phyloP scores from a whole-genome alignment of 2,329 filamentous ascomycete species.

The Fusarium succisae region DNA sequence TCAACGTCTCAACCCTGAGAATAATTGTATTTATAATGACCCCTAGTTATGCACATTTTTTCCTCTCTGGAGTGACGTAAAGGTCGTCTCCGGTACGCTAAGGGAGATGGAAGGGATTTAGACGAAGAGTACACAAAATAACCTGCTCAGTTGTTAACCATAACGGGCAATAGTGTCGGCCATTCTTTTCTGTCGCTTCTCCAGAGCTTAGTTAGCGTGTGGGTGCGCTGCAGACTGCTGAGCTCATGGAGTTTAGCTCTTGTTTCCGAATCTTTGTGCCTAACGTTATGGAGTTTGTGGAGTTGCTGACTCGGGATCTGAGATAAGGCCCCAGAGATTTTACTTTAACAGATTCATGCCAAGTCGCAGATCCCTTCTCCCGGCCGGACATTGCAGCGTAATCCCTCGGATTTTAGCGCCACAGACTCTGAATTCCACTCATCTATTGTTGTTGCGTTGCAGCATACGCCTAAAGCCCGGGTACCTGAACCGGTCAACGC shows the following conservation, averaged over 20 bases:
- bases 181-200: constrained; percentile 14
- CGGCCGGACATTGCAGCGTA: constrained; percentile 18
- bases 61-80: constrained; percentile 19
- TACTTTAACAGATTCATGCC: constrained; percentile 18
- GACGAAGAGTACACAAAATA: neutral
- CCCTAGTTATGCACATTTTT: constrained; percentile 9
- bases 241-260: constrained; percentile 30
- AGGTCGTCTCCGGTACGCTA: constrained; percentile 5
- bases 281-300: constrained; percentile 25
- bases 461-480: neutral
- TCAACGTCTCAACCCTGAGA: neutral
- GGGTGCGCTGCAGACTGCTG: constrained; percentile 17
- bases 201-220: constrained; percentile 5
- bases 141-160: neutral
- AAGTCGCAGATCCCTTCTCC: constrained; percentile 8
- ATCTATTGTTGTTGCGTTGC: neutral
- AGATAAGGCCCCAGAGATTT: constrained; percentile 21
- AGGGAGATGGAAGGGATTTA: constrained; percentile 12
- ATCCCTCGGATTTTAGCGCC: constrained; percentile 20
- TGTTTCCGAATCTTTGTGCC: constrained; percentile 24
- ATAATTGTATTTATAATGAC: constrained; percentile 24
- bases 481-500: neutral
- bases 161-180: neutral
- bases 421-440: neutral
- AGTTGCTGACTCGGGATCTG: constrained; percentile 28